Conservation (phyloP, 2,329 filamentous ascomycete genomes). For the Colletotrichum lentis region DNA sequence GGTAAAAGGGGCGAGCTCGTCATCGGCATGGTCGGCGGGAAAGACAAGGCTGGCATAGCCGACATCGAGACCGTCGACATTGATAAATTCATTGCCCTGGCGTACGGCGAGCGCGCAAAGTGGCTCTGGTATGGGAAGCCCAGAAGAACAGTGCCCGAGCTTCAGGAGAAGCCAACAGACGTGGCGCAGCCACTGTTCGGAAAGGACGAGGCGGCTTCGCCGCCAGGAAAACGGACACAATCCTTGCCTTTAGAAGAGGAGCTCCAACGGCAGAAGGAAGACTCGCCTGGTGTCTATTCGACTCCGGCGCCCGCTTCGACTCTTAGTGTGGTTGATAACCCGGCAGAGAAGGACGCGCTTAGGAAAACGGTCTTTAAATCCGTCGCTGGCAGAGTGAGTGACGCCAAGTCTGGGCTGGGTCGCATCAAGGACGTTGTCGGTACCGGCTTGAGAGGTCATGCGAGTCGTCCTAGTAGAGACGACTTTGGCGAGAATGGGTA, state of each 20-base stretch:
- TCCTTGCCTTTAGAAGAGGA: constrained; percentile 63
- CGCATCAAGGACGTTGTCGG: constrained; percentile 88
- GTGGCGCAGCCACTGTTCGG: constrained; percentile 60
- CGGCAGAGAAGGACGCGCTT: constrained; percentile 64
- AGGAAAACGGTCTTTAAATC: constrained; percentile 78
- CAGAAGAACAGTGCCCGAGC: constrained; percentile 65
- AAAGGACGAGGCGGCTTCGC: constrained; percentile 58
- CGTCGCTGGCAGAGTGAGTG: constrained; percentile 79
- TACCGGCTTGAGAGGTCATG: constrained; percentile 61
- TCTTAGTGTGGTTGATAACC: constrained; percentile 56
- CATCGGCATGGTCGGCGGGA: constrained; percentile 89
- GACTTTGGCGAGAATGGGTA: constrained; percentile 55
- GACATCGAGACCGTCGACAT: constrained; percentile 93
- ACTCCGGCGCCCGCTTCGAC: constrained; percentile 56
- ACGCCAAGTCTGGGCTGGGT: constrained; percentile 82
- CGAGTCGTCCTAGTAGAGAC: constrained; percentile 64
- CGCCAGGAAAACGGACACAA: constrained; percentile 59
- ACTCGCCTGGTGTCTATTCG: constrained; percentile 55
- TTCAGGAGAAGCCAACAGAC: constrained; percentile 58
- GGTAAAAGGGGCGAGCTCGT: constrained; percentile 95
- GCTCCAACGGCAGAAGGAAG: constrained; percentile 55
- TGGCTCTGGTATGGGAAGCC: constrained; percentile 96
- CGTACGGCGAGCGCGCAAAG: constrained; percentile 83
- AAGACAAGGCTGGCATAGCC: constrained; percentile 87
- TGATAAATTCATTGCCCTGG: constrained; percentile 79